Percentiles rank a stretch among this genome's conserved stretches.
Conservation (phyloP, 2,329 filamentous ascomycete species). For the Teratosphaeria nubilosa region DNA sequence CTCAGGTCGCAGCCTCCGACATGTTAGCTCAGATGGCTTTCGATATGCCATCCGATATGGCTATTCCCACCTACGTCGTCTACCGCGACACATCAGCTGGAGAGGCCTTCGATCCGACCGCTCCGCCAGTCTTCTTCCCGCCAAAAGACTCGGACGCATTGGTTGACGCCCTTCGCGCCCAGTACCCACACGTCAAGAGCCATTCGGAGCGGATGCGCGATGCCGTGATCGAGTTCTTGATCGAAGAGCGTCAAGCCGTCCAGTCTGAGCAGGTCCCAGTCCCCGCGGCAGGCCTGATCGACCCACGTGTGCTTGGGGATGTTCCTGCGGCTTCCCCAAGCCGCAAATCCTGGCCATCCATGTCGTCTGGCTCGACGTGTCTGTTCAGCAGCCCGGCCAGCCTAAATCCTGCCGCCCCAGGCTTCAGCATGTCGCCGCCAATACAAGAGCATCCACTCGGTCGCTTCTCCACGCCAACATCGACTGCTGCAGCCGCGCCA, state of each 20-base stretch:
- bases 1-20: too few relatives aligned
- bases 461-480: conserved; percentile 11
- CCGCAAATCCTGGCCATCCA: conserved; percentile 20
- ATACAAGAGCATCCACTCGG: conserved; percentile 10
- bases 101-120: conserved; percentile 23
- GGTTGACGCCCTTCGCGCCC: conserved; percentile 26
- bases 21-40: conserved; percentile 6
- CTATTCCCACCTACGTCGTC: conserved; percentile 21
- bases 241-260: conserved; percentile 25
- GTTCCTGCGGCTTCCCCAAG: conserved; percentile 15
- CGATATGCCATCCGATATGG: conserved; percentile 2
- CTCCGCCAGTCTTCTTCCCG: conserved; percentile 26
- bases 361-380: conserved; percentile 20
- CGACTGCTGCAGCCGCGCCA: conserved; percentile 1
- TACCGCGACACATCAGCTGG: conserved; percentile 23
- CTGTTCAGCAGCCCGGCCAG: conserved; percentile 22
- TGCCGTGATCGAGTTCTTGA: conserved; percentile 28
- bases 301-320: conserved; percentile 1
- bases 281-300: conserved; percentile 7
- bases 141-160: conserved; percentile 30
- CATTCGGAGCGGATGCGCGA: conserved; percentile 31
- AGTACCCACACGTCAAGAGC: conserved; percentile 25
- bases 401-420: conserved; percentile 19
- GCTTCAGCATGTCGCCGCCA: conserved; percentile 18
- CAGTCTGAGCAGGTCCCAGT: conserved; percentile 13